These are phyloP conservation scores for Syncephalastrum racemosum DNA, from an alignment of 371 early-diverging fungal genomes.

Conservation along the genomic window DNA sequence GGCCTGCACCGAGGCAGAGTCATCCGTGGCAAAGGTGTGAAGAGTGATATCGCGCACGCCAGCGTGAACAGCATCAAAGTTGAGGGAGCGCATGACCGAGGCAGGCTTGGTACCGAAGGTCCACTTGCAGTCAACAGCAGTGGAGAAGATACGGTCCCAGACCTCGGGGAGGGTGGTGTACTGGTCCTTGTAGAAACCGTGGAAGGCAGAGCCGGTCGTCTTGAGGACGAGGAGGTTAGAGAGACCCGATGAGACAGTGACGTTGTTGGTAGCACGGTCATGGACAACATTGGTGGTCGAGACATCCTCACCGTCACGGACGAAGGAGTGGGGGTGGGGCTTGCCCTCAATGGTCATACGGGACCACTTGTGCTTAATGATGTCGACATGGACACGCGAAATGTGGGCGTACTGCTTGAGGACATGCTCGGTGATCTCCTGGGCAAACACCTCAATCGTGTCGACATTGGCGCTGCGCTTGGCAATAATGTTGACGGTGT, in stretches of 20 bases:
- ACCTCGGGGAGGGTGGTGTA: conserved; percentile 76
- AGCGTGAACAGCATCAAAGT: conserved; percentile 60
- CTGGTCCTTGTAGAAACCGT: conserved; percentile 73
- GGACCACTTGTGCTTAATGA: conserved; percentile 77
- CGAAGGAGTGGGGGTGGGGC: conserved; percentile 79
- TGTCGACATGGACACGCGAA: conserved; percentile 66
- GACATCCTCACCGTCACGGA: conserved; percentile 76
- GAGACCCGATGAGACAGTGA: conserved; percentile 62
- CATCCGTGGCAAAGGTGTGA: conserved; percentile 70
- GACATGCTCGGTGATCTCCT: conserved; percentile 70
- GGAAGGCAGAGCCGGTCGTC: conserved; percentile 84
- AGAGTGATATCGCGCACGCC: conserved; percentile 62
- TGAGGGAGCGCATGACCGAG: conserved; percentile 42
- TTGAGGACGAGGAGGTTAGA: conserved; percentile 68
- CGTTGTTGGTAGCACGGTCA: conserved; percentile 51
- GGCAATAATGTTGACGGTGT: conserved; percentile 79
- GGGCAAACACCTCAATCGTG: conserved; percentile 74
- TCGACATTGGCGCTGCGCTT: conserved; percentile 71
- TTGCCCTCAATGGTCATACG: conserved; percentile 70
- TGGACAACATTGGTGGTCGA: conserved; percentile 63
- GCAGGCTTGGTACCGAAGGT: conserved; percentile 44
- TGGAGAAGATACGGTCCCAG: conserved; percentile 82
- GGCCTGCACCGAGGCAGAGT: conserved; percentile 75
- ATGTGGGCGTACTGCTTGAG: conserved; percentile 74
- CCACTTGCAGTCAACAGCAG: conserved; percentile 74